A percentile compares a stretch with the other conserved stretches of the same genome.
Evolutionary conservation across 257 asterid species (phyloP).

Genomic region (Misopates orontium): DNA sequence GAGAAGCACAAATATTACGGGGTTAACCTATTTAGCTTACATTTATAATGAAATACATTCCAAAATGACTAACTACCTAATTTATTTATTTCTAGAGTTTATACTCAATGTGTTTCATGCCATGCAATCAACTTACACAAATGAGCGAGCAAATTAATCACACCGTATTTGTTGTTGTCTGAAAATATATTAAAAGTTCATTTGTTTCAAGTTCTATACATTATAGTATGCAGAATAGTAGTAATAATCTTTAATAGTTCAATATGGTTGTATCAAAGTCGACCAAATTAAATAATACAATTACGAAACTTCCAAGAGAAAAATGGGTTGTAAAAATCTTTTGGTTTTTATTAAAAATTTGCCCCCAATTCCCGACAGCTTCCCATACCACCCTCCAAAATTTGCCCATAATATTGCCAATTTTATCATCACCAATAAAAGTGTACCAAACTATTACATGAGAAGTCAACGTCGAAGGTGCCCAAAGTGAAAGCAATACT

Average conservation of each 20-base stretch:
- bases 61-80: too few relatives aligned
- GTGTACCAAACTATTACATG: constrained; percentile 25
- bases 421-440: background rate
- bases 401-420: constrained; percentile 30
- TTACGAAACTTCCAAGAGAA: constrained; percentile 8
- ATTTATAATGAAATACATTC: too few relatives aligned
- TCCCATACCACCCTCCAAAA: constrained; percentile 21
- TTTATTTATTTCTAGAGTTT: too few relatives aligned
- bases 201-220: too few relatives aligned
- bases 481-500: background rate
- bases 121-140: too few relatives aligned
- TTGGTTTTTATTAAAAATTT: background rate
- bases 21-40: too few relatives aligned
- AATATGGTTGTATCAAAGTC: background rate
- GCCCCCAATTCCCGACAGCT: constrained; percentile 32
- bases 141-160: too few relatives aligned
- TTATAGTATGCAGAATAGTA: too few relatives aligned
- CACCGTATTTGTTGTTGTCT: too few relatives aligned
- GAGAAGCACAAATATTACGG: too few relatives aligned
- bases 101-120: too few relatives aligned
- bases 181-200: too few relatives aligned
- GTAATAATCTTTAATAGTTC: background rate
- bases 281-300: background rate
- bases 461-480: constrained; percentile 26
- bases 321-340: background rate